Base-by-base conservation (phyloP, 1,139 yeast genomes). In the Blastobotrys niveus region DNA sequence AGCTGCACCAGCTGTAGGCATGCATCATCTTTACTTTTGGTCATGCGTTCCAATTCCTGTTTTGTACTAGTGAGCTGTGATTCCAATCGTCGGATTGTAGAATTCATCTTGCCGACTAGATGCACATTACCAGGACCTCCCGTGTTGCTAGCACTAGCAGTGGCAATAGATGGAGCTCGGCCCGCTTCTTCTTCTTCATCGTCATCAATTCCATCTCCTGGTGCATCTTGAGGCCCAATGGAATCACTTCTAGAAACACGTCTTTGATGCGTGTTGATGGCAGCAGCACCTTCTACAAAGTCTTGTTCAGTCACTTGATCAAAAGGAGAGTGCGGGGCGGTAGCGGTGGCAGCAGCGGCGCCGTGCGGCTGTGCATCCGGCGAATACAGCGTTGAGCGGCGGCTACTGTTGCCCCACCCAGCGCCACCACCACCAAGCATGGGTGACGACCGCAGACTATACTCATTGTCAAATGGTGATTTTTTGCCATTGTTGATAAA, bases 41-140 rank as follows among this genome's bases (percentile, higher is more conserved):
- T 62, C 27, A 84, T 61, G 45, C 71, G 71, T 10, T 68, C 67
- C 41, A 82, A 73, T 45, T 84, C 89, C 41, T 82, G 88, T 50
- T 72, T 76, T 43, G 81, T 65, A 0, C 86, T 74, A 36, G 76
- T 65, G 29, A 88, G 63, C 58, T 91, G 96, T 15, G 83, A 76
- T 59, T 91, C 96, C 35, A 89, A 67, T 46, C 89, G 73, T 48
- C 95, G 74, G 18, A 89, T 79, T 40, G 80, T 86, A 1, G 85
- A 69, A 42, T 87, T 75, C 75, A 87, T 73, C 54, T 82, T 81
- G 51, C 82, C 80, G 34, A 86, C 73, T 27, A 86, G 60, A 57
- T 84, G 94, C 7, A 47, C 46, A 29, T 34, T 44, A 1, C 47
- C 44, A 5, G 34, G 38, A 14, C 30, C n/a, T 2, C 19, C 32